phyloP scores from a whole-genome alignment of 2,329 filamentous ascomycete species.

The Exophiala aquamarina region DNA sequence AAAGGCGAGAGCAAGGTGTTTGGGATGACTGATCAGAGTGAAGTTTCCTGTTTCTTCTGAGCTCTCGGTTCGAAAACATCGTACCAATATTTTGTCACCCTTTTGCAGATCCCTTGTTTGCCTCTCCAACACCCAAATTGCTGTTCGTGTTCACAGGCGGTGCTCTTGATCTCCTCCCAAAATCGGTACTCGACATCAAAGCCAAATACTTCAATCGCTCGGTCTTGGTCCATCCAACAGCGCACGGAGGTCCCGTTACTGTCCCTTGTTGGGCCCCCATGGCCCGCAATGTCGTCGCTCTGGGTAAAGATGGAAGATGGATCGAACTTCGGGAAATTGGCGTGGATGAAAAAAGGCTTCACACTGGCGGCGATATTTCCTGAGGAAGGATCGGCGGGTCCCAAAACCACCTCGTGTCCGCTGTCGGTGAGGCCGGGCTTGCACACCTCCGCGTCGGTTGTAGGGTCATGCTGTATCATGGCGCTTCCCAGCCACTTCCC shows the following conservation, averaged over 20 bases:
- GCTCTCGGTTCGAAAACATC: neutral
- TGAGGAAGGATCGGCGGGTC: neutral
- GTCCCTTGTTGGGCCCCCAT: neutral
- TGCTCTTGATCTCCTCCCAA: constrained; percentile 39
- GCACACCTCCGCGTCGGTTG: constrained; percentile 33
- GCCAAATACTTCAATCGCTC: constrained; percentile 32
- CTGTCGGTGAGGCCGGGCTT: constrained; percentile 29
- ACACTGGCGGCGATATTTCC: constrained; percentile 13
- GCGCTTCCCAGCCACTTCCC: constrained; percentile 26
- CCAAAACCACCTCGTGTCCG: constrained; percentile 27
- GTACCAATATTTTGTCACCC: constrained; percentile 1
- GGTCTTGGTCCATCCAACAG: neutral
- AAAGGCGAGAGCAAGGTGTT: no score
- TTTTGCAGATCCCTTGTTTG: constrained; percentile 10
- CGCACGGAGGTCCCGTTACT: constrained; percentile 1
- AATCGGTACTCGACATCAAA: constrained; percentile 37
- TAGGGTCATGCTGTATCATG: constrained; percentile 38
- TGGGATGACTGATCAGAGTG: no score
- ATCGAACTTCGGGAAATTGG: constrained; percentile 43
- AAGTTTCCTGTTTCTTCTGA: neutral
- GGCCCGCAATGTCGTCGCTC: neutral
- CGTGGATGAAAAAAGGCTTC: constrained; percentile 41
- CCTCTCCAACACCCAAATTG: constrained; percentile 35
- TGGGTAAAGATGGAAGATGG: constrained; percentile 36
- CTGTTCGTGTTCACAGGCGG: constrained; percentile 37